Percentiles rank a stretch among this genome's conserved stretches.
Conservation (phyloP, 768 basidiomycete genomes). For the Crassisporium funariophilum region DNA sequence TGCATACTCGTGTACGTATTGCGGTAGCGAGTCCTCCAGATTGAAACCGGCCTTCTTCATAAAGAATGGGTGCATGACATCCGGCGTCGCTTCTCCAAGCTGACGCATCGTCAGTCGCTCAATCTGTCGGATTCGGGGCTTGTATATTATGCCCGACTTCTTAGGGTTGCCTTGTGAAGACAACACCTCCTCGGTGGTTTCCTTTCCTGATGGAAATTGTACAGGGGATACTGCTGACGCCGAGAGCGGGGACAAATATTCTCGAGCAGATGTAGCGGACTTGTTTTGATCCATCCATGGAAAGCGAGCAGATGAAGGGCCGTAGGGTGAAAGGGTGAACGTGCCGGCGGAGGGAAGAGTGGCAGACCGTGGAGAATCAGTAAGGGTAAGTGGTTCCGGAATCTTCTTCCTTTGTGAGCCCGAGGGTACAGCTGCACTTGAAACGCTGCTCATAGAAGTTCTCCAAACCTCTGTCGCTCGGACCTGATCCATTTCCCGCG, state of each 20-base stretch:
- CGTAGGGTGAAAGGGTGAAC: conserved; percentile 19
- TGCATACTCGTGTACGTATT: conserved; percentile 86
- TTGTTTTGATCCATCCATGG: conserved; percentile 16
- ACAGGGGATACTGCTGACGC: conserved; percentile 9
- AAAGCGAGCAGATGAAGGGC: conserved; percentile 29
- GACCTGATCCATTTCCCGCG: conserved; percentile 77
- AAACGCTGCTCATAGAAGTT: conserved; percentile 35
- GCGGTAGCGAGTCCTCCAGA: conserved; percentile 81
- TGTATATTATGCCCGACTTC: conserved; percentile 47
- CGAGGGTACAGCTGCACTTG: conserved; percentile 26
- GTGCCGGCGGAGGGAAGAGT: conserved; percentile 27
- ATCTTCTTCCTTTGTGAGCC: conserved; percentile 32
- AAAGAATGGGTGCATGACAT: conserved; percentile 87
- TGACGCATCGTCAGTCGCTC: conserved; percentile 85
- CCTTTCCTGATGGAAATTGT: conserved; percentile 18
- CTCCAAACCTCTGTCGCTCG: conserved; percentile 59
- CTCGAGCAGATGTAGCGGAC: conserved; percentile 20
- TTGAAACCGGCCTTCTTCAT: conserved; percentile 85
- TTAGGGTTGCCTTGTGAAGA: conserved; percentile 17
- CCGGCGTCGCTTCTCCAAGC: conserved; percentile 85
- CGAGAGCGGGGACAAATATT: conserved; percentile 14
- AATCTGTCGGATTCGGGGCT: conserved; percentile 61
- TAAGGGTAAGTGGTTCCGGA: conserved; percentile 36
- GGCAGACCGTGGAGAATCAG: conserved; percentile 32
- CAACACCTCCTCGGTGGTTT: conserved; percentile 15